Evolutionary conservation across 495 filamentous ascomycete species (phyloP).

Genomic region (Xylaria intraflava): DNA sequence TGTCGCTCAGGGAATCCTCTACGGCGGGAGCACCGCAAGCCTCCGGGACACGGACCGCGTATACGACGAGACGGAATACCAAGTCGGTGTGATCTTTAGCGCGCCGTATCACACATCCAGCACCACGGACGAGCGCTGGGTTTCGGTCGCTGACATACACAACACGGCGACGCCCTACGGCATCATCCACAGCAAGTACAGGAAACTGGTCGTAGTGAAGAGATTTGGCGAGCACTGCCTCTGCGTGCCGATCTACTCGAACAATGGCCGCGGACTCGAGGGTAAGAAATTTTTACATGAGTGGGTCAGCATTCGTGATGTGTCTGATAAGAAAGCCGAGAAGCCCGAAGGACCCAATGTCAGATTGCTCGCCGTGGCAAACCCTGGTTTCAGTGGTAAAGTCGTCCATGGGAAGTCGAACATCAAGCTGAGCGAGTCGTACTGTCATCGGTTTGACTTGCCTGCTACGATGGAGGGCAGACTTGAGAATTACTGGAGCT

Average conservation of each 20-base stretch:
- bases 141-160: slow-evolving; percentile 12
- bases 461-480: slow-evolving; percentile 20
- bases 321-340: neutral
- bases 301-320: slow-evolving; percentile 20
- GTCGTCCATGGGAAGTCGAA: slow-evolving; percentile 15
- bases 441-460: slow-evolving; percentile 15
- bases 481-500: slow-evolving; percentile 2
- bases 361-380: slow-evolving; percentile 1
- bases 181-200: slow-evolving; percentile 15
- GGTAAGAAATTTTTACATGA: slow-evolving; percentile 7
- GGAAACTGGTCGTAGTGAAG: slow-evolving; percentile 20
- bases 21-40: slow-evolving; percentile 1
- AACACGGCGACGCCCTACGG: slow-evolving; percentile 19
- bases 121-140: slow-evolving; percentile 8
- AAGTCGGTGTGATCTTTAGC: slow-evolving; percentile 15
- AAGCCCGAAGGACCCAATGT: slow-evolving; percentile 13
- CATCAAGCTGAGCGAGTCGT: slow-evolving; percentile 16
- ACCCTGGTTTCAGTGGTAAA: neutral
- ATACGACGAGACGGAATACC: slow-evolving; percentile 1
- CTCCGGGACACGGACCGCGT: slow-evolving; percentile 12
- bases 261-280: slow-evolving; percentile 18
- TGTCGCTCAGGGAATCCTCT: neutral
- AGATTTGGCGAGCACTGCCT: slow-evolving; percentile 14
- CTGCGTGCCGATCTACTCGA: slow-evolving; percentile 20
- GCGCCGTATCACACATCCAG: slow-evolving; percentile 10